These are phyloP conservation scores for Rhizopogon sp. DNA, from an alignment of 768 basidiomycete species.

Conservation along the genomic window DNA sequence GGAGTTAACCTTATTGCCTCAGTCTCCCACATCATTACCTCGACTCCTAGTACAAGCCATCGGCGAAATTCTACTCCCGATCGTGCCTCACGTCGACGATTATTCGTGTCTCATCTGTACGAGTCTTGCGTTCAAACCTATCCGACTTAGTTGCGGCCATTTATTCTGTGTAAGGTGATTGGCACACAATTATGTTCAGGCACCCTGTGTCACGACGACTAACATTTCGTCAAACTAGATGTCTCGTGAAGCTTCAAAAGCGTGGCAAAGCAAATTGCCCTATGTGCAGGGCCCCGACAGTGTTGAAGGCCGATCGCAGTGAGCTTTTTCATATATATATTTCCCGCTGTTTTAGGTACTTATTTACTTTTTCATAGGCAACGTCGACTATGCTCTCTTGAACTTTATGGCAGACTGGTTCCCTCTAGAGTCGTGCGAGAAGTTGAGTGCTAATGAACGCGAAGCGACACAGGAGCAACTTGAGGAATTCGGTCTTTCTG, in stretches of 20 bases:
- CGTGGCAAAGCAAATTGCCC: conserved; percentile 73
- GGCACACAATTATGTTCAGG: background rate
- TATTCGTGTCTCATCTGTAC: conserved; percentile 88
- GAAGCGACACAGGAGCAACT: conserved; percentile 72
- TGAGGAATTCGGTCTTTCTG: conserved; percentile 52
- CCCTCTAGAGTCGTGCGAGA: conserved; percentile 72
- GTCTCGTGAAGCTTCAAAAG: conserved; percentile 91
- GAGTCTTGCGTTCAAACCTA: conserved; percentile 88
- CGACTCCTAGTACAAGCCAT: conserved; percentile 76
- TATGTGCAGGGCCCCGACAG: conserved; percentile 75
- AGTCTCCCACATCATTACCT: conserved; percentile 40
- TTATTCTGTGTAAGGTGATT: conserved; percentile 63
- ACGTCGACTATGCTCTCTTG: conserved; percentile 73
- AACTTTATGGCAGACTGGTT: conserved; percentile 95
- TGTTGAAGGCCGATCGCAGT: conserved; percentile 75
- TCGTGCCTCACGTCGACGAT: conserved; percentile 77
- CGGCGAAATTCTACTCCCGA: conserved; percentile 74
- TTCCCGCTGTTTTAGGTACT: background rate
- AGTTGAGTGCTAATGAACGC: conserved; percentile 66
- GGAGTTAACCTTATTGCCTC: conserved; percentile 23
- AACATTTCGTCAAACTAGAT: conserved; percentile 30
- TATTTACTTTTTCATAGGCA: conserved; percentile 38
- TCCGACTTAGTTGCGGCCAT: conserved; percentile 77
- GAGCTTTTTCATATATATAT: conserved; percentile 24
- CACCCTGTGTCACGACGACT: background rate